A percentile compares a stretch with the other conserved stretches of the same genome.
Evolutionary conservation across 2,329 filamentous ascomycete species (phyloP).

Genomic region (Colletotrichum liaoningense): DNA sequence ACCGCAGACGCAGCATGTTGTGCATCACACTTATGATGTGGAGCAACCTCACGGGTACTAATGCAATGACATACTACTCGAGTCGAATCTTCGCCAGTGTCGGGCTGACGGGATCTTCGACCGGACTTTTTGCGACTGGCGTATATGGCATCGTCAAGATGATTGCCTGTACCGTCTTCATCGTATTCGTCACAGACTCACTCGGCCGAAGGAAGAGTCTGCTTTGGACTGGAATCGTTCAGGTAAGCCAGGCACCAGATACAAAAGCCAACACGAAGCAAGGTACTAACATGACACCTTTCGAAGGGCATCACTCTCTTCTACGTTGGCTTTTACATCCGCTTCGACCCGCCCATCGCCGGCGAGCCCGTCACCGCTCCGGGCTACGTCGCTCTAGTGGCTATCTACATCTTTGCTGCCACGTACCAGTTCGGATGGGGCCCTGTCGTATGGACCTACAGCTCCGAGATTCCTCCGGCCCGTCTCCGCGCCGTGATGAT

Average conservation of each 20-base stretch:
- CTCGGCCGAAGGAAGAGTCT: conserved; percentile 39
- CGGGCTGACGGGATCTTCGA: conserved; percentile 68
- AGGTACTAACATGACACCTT: neutral
- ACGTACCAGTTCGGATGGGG: conserved; percentile 54
- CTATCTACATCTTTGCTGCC: conserved; percentile 71
- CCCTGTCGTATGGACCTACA: conserved; percentile 56
- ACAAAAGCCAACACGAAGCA: neutral
- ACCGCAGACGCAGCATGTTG: conserved; percentile 29
- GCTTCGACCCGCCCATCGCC: conserved; percentile 63
- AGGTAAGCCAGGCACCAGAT: neutral
- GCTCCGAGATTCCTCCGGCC: conserved; percentile 62
- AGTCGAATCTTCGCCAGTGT: conserved; percentile 74
- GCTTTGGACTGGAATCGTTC: conserved; percentile 40
- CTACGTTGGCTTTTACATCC: conserved; percentile 66
- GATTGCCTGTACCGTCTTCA: conserved; percentile 36
- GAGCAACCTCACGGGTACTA: conserved; percentile 47
- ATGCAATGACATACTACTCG: conserved; percentile 47
- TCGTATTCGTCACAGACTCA: conserved; percentile 39
- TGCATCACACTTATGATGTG: conserved; percentile 31
- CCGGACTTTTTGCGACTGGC: conserved; percentile 70
- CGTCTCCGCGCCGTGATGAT: conserved; percentile 64
- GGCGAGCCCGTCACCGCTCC: conserved; percentile 47
- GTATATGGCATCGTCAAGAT: conserved; percentile 73
- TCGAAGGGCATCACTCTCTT: conserved; percentile 45
- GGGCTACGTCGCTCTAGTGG: conserved; percentile 74